Base-by-base conservation (phyloP, 192 early-diverging fungal species). In the Coemansia sp. region DNA sequence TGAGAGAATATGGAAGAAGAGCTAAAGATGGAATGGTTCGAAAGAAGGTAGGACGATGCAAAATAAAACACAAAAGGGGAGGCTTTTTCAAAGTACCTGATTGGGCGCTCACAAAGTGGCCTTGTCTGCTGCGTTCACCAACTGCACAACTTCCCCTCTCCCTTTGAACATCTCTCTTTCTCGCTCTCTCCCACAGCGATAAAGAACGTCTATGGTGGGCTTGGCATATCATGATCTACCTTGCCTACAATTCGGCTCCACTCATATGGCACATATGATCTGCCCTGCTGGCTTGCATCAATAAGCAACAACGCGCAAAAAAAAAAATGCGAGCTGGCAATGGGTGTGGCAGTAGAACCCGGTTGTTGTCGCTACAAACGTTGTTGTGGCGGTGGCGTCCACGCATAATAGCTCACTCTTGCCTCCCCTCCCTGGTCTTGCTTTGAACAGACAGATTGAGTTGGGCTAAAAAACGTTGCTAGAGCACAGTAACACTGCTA, bases 21-120 rank as follows among this genome's bases (percentile, higher is more conserved):
- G 61, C 38, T 41, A 62, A 40, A 62, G 61, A 62, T 62, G 61
- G 61, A 62, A 62, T 6, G 20, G 22, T 36, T 10, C 18, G 36
- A 60, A 60, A 60, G 57, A 60, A 60, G 57, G 16, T 18, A 34
- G 57, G 16, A 4, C 16, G 16, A 55, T 12, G 57, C 57, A 60
- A 6, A 60, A 18, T 36, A 6, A 60, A 31, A 16, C 27, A 33
- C 29, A 60, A 60, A 60, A 33, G 15, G 16, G 16, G 31, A 31
- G 31, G 3, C 12, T 7, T 36, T 31, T 5, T 31, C 31, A 3
- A 15, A 5, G 57, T 18, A 18, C 12, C 57, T 36, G 57, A 60
- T 60, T 60, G 57, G 57, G 15, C 16, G 49, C 1, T 50, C n/a
- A 0, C n/a, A 8, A 22, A n/a, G 8, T n/a, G n/a, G n/a, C 20